Percentiles rank a stretch among this genome's conserved stretches.
Evolutionary conservation across 2,329 filamentous ascomycete genomes (phyloP).

Genomic region (Akanthomyces lecanii): DNA sequence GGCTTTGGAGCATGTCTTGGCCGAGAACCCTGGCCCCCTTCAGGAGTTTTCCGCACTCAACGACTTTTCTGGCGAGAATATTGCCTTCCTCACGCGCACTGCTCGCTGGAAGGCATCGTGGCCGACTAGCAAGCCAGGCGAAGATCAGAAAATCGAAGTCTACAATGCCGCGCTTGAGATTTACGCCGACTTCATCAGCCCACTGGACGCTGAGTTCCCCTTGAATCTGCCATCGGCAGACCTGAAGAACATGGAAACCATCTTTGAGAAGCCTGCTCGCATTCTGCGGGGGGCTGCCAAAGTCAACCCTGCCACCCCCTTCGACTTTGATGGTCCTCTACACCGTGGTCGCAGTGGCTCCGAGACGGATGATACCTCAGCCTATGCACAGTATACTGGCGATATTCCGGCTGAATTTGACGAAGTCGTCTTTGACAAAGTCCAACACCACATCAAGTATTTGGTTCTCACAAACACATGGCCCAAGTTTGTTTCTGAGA

Average conservation of each 20-base stretch:
- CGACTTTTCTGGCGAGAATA: conserved; percentile 57
- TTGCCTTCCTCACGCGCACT: conserved; percentile 49
- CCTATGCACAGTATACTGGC: conserved; percentile 8
- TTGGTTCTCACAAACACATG: conserved; percentile 29
- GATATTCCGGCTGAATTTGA: conserved; percentile 11
- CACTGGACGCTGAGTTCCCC: conserved; percentile 44
- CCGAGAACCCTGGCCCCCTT: conserved; percentile 42
- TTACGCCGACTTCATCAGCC: conserved; percentile 45
- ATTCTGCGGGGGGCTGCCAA: conserved; percentile 25
- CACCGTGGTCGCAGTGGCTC: not conserved
- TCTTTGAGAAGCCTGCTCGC: conserved; percentile 41
- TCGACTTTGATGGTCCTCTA: conserved; percentile 16
- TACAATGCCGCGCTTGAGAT: conserved; percentile 47
- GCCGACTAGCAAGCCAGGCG: not conserved
- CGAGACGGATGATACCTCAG: not conserved
- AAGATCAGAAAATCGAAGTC: not conserved
- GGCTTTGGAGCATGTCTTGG: conserved; percentile 46
- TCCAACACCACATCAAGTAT: conserved; percentile 24
- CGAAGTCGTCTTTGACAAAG: conserved; percentile 19
- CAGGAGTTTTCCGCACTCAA: conserved; percentile 49
- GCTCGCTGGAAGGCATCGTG: conserved; percentile 38
- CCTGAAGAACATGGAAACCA: conserved; percentile 35
- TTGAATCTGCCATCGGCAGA: conserved; percentile 47
- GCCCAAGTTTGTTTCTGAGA: conserved; percentile 26
- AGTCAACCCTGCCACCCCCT: conserved; percentile 24